Evolutionary conservation across 2,329 filamentous ascomycete species (phyloP), one percentile per base, ranked within the genome.

Genomic region (Colletotrichum shisoi): DNA sequence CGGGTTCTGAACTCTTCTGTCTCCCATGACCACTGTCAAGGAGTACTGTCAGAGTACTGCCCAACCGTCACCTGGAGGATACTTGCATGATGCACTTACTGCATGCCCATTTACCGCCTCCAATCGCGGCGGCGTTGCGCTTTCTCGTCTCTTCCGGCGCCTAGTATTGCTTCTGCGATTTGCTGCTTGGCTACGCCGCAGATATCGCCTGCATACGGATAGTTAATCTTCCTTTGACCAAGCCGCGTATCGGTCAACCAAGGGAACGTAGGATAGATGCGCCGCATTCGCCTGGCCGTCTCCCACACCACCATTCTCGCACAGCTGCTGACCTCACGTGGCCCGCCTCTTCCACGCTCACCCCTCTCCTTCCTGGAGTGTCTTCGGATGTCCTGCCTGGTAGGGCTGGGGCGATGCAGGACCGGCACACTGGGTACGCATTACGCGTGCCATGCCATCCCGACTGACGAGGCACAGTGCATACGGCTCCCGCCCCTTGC

Each of bases 351-450:
- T 57, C 19, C 42, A 54, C 13, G n/a, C 15, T 11, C 24, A 21
- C 52, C 17, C 17, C 37, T 21, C 11, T 19, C n/a, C 21, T 7
- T 45, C 44, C 27, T 4, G n/a, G 40, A 34, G 37, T 48, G 24
- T 49, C 57, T 34, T 54, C 17, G 39, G 57, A 15, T 51, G 21
- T 21, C 12, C 37, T 65, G 57, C 62, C 62, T 61, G 49, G 62
- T 65, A 65, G 62, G 56, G 62, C 62, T 65, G 62, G 31, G 19
- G 49, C 31, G 31, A 60, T 39, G 48, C 57, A 63, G 8, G 51
- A 24, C 48, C 56, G n/a, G 37, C 15, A 51, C 40, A 48, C 46
- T 17, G 54, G 53, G 31, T 51, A n/a, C 31, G 5, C 39, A 19
- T 17, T 19, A 17, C 37, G 17, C 13, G 15, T 37, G 44, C 44